Percentiles rank a stretch among this genome's conserved stretches.
Evolutionary conservation across 1,139 yeast species (phyloP).

Genomic region (Saccharomyces hybrid): DNA sequence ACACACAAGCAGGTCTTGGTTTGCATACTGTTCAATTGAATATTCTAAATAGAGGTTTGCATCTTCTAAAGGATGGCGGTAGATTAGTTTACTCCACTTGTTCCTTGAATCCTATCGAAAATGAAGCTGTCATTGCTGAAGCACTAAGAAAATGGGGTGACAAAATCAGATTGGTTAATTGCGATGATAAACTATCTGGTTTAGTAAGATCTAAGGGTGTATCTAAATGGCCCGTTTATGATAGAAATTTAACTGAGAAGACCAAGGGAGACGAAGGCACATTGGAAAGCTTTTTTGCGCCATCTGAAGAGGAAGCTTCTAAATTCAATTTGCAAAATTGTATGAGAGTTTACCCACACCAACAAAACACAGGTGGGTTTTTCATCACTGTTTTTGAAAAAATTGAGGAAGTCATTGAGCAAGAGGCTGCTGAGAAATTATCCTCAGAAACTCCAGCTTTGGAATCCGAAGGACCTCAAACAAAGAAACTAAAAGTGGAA

Average conservation of each 20-base stretch:
- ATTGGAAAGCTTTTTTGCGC: slow-evolving; percentile 66
- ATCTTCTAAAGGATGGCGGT: slow-evolving; percentile 82
- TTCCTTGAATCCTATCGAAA: slow-evolving; percentile 90
- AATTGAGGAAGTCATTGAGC: slow-evolving; percentile 32
- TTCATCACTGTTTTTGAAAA: slow-evolving; percentile 92
- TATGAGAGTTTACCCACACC: slow-evolving; percentile 93
- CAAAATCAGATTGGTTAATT: slow-evolving; percentile 61
- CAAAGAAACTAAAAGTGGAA: slow-evolving; percentile 33
- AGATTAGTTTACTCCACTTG: slow-evolving; percentile 95
- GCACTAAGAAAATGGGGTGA: slow-evolving; percentile 78
- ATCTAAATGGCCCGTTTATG: slow-evolving; percentile 75
- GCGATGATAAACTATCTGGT: slow-evolving; percentile 67
- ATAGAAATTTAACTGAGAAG: slow-evolving; percentile 61
- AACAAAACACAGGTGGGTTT: slow-evolving; percentile 97
- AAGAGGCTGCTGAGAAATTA: slow-evolving; percentile 13
- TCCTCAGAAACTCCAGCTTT: slow-evolving; percentile 6
- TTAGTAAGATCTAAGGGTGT: slow-evolving; percentile 70
- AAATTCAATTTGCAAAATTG: slow-evolving; percentile 64
- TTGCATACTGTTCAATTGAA: slow-evolving; percentile 82
- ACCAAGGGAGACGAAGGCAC: slow-evolving; percentile 44
- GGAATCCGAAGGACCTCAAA: slow-evolving; percentile 33
- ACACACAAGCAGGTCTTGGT: slow-evolving; percentile 81
- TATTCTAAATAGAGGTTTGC: slow-evolving; percentile 84
- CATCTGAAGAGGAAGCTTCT: slow-evolving; percentile 61
- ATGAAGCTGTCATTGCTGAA: slow-evolving; percentile 94